These are phyloP conservation scores for Aspergillus spinulosporus DNA, from an alignment of 2,329 filamentous ascomycete species.

Conservation along the genomic window DNA sequence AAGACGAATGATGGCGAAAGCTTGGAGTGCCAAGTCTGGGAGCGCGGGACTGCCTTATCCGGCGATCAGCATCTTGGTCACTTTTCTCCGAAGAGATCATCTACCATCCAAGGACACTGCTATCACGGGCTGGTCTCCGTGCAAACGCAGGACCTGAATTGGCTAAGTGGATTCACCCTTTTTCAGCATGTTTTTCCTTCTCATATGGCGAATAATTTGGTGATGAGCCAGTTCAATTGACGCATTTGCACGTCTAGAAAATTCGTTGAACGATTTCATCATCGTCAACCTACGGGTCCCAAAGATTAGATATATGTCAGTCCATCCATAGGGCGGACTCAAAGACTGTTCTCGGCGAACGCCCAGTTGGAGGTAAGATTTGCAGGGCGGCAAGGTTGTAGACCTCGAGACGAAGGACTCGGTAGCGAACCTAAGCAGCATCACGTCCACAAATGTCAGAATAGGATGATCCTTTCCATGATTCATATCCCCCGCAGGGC, in stretches of 20 bases:
- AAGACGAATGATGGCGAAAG: background rate
- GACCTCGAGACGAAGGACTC: background rate
- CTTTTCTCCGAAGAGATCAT: background rate
- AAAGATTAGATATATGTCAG: background rate
- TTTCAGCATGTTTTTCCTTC: background rate
- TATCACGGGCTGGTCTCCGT: background rate
- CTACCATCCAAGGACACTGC: background rate
- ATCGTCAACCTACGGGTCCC: background rate
- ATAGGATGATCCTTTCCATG: background rate
- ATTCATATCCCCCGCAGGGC: too few species aligned
- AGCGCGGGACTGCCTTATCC: slow-evolving; percentile 1
- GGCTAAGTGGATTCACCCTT: background rate
- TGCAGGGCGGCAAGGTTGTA: background rate
- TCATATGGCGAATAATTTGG: background rate
- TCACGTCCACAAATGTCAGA: background rate
- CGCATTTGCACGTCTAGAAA: background rate
- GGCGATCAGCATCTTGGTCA: background rate
- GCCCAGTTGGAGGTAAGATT: background rate
- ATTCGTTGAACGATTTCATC: background rate
- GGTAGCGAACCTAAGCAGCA: background rate
- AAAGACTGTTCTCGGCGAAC: background rate
- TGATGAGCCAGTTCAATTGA: background rate
- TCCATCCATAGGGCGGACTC: background rate
- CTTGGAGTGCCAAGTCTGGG: background rate
- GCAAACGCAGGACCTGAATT: background rate